These are phyloP conservation scores for Backusella luteola DNA, from an alignment of 192 early-diverging fungal species.

Conservation along the genomic window DNA sequence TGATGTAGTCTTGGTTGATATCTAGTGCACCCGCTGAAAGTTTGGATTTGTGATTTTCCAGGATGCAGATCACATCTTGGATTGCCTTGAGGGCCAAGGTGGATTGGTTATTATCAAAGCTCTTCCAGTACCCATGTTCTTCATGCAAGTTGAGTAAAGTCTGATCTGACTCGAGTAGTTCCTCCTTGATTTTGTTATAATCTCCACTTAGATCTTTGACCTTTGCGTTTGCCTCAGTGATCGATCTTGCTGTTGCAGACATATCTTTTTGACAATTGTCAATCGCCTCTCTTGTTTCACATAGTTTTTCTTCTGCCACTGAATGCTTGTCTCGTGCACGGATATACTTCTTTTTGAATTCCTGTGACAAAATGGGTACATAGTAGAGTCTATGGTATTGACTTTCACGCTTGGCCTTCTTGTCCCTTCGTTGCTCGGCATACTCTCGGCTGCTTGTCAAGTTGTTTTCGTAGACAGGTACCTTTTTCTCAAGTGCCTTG, in stretches of 20 bases:
- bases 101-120: slow-evolving; percentile 15
- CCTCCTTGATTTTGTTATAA: background rate
- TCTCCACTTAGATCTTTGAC: background rate
- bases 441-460: slow-evolving; percentile 8
- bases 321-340: slow-evolving; percentile 26
- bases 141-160: background rate
- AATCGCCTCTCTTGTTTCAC: slow-evolving; percentile 2
- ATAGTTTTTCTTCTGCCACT: slow-evolving; percentile 19
- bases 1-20: slow-evolving; percentile 10
- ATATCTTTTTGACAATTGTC: slow-evolving; percentile 13
- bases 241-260: background rate
- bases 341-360: slow-evolving; percentile 29
- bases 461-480: background rate
- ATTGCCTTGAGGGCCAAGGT: background rate
- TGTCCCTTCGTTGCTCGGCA: slow-evolving; percentile 21
- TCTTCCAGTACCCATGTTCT: slow-evolving; percentile 7
- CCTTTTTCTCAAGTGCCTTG: background rate
- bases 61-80: background rate
- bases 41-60: background rate
- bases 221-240: background rate
- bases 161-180: background rate
- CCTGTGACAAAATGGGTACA: slow-evolving; percentile 17
- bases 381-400: slow-evolving; percentile 27
- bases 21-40: background rate
- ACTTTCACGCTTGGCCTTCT: slow-evolving; percentile 20